Evolutionary conservation across 1,284 basidiomycete genomes (phyloP).

Genomic region (Limonomyces culmigenus): DNA sequence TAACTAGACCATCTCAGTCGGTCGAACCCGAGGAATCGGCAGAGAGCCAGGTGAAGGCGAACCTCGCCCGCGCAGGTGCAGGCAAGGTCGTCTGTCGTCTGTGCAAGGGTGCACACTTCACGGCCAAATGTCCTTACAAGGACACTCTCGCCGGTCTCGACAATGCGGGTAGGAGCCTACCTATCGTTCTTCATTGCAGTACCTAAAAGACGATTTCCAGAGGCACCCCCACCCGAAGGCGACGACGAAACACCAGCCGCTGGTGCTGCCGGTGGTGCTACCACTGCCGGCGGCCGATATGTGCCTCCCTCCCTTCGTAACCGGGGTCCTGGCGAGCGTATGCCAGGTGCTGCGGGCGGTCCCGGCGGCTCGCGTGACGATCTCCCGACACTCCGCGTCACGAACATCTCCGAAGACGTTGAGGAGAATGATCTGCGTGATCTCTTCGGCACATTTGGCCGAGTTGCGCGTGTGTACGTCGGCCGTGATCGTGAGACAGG

Average conservation of each 20-base stretch:
- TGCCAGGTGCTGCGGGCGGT: not conserved
- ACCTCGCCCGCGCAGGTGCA: slow-evolving; percentile 53
- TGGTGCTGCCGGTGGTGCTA: slow-evolving; percentile 16
- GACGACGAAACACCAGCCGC: slow-evolving; percentile 27
- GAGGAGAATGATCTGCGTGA: slow-evolving; percentile 90
- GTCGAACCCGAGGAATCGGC: slow-evolving; percentile 54
- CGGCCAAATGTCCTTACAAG: slow-evolving; percentile 97
- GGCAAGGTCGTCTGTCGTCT: slow-evolving; percentile 89
- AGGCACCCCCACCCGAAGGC: slow-evolving; percentile 31
- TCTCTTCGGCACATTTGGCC: slow-evolving; percentile 74
- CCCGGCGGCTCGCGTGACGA: slow-evolving; percentile 60
- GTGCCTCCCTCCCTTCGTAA: slow-evolving; percentile 84
- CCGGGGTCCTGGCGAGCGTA: slow-evolving; percentile 12
- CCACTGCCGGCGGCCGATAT: slow-evolving; percentile 58
- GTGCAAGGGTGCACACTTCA: slow-evolving; percentile 97
- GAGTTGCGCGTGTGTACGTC: slow-evolving; percentile 83
- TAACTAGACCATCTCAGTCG: slow-evolving; percentile 14
- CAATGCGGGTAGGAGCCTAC: slow-evolving; percentile 4
- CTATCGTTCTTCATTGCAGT: slow-evolving; percentile 2
- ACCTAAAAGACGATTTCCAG: slow-evolving; percentile 9
- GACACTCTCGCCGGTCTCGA: slow-evolving; percentile 78
- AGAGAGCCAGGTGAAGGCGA: slow-evolving; percentile 55
- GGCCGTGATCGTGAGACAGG: slow-evolving; percentile 93
- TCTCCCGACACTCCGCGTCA: slow-evolving; percentile 91
- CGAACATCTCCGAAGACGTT: slow-evolving; percentile 92